Evolutionary conservation across 169 alveolate genomes (phyloP).

Genomic region (Cryptosporidium bovis): DNA sequence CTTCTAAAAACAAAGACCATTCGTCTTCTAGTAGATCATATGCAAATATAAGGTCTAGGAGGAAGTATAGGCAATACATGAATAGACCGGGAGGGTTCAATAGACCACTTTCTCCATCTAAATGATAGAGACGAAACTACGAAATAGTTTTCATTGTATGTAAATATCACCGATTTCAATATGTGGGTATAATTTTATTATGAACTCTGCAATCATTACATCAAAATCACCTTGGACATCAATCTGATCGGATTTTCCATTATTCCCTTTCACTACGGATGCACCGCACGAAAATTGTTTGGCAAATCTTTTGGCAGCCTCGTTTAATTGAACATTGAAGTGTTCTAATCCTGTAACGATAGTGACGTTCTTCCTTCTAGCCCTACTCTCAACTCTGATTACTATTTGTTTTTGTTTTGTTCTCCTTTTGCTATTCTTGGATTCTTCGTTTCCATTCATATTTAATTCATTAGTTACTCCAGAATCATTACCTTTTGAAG

Average conservation of each 20-base stretch:
- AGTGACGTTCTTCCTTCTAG: slow-evolving; percentile 86
- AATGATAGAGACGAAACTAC: neutral
- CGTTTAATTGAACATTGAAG: slow-evolving; percentile 85
- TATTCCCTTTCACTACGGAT: slow-evolving; percentile 86
- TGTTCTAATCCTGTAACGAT: slow-evolving; percentile 86
- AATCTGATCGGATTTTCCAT: slow-evolving; percentile 80
- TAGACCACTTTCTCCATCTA: slow-evolving; percentile 89
- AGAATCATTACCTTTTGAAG: slow-evolving; percentile 23
- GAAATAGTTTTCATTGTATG: neutral
- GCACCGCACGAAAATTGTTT: slow-evolving; percentile 89
- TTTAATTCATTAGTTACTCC: slow-evolving; percentile 27
- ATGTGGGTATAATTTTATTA: slow-evolving; percentile 49
- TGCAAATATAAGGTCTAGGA: slow-evolving; percentile 85
- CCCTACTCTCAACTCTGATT: slow-evolving; percentile 83
- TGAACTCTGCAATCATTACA: slow-evolving; percentile 55
- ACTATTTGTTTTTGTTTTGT: slow-evolving; percentile 76
- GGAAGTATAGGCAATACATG: slow-evolving; percentile 93
- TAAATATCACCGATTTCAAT: slow-evolving; percentile 28
- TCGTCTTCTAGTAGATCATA: slow-evolving; percentile 84
- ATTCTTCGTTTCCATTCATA: slow-evolving; percentile 34
- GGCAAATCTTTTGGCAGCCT: slow-evolving; percentile 87
- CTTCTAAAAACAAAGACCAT: slow-evolving; percentile 86
- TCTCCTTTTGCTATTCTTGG: slow-evolving; percentile 5
- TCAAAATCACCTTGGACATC: slow-evolving; percentile 77
- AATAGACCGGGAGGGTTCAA: slow-evolving; percentile 94